Conservation (phyloP, 306 rosid species). For the Alnus glutinosa region DNA sequence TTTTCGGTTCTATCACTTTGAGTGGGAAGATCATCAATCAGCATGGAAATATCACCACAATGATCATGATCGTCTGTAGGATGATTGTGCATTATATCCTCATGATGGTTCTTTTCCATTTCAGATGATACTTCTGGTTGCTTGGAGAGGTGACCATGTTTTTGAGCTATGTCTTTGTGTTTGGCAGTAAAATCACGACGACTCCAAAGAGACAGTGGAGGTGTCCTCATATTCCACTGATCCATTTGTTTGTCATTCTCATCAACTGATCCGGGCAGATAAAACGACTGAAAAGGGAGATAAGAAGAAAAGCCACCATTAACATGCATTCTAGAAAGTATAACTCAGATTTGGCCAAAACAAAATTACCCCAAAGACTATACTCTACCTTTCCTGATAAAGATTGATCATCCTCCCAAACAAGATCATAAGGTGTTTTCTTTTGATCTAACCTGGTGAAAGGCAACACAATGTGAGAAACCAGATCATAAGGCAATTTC, state of each 20-base stretch:
- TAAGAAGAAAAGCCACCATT: constrained; percentile 26
- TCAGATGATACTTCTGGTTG: constrained; percentile 14
- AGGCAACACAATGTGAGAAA: constrained; percentile 26
- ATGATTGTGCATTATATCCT: constrained; percentile 23
- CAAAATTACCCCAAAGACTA: constrained; percentile 2
- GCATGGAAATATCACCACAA: constrained; percentile 17
- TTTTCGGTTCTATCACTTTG: constrained; percentile 30
- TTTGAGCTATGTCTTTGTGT: constrained; percentile 61
- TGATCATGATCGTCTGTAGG: constrained; percentile 23
- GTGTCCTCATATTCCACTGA: constrained; percentile 65
- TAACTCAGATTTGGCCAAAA: not conserved
- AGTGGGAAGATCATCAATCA: constrained; percentile 31
- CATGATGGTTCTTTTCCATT: constrained; percentile 24
- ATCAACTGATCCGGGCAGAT: constrained; percentile 84
- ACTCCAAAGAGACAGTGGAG: constrained; percentile 88
- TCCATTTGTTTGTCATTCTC: constrained; percentile 63
- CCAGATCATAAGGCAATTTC: constrained; percentile 6
- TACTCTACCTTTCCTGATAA: constrained; percentile 73
- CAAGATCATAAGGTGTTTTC: constrained; percentile 59
- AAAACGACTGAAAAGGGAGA: constrained; percentile 64
- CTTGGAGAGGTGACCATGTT: constrained; percentile 47
- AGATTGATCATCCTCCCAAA: constrained; percentile 74
- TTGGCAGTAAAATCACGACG: constrained; percentile 52
- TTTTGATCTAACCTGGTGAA: constrained; percentile 59
- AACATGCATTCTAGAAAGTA: constrained; percentile 18